Percentiles rank a stretch among this genome's conserved stretches.
Conservation (phyloP, 2,329 filamentous ascomycete genomes). For the Didymella lethalis region DNA sequence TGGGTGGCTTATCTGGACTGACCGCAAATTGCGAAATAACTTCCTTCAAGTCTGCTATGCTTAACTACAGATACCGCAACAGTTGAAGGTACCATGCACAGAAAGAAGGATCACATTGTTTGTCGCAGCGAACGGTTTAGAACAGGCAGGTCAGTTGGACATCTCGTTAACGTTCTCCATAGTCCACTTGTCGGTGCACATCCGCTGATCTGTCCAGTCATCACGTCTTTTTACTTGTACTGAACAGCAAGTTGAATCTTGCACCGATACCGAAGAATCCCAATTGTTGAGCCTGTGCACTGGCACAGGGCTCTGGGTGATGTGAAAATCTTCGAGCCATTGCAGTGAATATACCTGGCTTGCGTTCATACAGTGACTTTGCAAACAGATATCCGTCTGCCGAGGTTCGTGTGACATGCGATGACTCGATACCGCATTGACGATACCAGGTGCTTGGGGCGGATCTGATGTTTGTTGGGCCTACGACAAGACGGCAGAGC, state of each 20-base stretch:
- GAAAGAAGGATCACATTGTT: constrained; percentile 38
- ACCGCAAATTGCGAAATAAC: constrained; percentile 27
- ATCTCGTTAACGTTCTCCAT: constrained; percentile 38
- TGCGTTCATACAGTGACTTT: constrained; percentile 40
- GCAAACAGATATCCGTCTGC: constrained; percentile 51
- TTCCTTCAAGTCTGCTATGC: constrained; percentile 35
- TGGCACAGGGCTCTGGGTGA: constrained; percentile 55
- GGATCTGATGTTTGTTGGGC: constrained; percentile 37
- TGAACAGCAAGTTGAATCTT: constrained; percentile 34
- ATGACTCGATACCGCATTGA: constrained; percentile 21
- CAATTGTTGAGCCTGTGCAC: constrained; percentile 53
- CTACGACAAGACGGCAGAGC: background rate
- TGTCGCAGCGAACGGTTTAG: constrained; percentile 46
- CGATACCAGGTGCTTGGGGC: constrained; percentile 42
- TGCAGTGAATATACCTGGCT: background rate
- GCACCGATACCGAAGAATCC: constrained; percentile 36
- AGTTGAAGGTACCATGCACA: constrained; percentile 42
- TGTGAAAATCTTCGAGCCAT: constrained; percentile 29
- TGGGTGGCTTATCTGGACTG: background rate
- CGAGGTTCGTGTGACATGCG: constrained; percentile 22
- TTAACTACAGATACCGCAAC: constrained; percentile 39
- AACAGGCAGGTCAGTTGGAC: constrained; percentile 50
- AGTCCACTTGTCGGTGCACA: background rate
- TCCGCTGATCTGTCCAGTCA: constrained; percentile 23
- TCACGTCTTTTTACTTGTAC: constrained; percentile 37